Percentiles rank a stretch among this genome's conserved stretches.
Evolutionary conservation across 1,284 basidiomycete genomes (phyloP).

Genomic region (Pseudozyma hubeiensis): DNA sequence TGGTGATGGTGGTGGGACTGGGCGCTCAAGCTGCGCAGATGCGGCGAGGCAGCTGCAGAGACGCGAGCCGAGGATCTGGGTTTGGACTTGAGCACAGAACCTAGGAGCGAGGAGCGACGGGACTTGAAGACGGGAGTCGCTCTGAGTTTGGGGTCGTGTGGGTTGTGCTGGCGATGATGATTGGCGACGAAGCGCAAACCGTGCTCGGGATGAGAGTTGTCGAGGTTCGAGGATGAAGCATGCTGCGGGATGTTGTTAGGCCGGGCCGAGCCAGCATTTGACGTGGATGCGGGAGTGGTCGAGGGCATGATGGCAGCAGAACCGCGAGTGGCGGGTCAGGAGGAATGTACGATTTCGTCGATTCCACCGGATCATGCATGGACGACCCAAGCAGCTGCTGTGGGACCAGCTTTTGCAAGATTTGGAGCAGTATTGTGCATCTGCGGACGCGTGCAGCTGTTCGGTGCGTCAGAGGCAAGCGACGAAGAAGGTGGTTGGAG

Average conservation of each 20-base stretch:
- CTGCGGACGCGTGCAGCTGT: no score
- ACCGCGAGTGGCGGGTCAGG: no score
- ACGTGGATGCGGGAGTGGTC: background rate
- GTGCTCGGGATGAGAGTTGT: background rate
- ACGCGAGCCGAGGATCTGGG: slow-evolving; percentile 9
- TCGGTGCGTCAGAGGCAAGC: no score
- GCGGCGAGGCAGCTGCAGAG: background rate
- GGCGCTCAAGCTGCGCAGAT: slow-evolving; percentile 1
- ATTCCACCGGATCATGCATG: no score
- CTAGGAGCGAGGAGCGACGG: slow-evolving; percentile 37
- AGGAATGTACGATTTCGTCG: no score
- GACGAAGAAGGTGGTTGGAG: no score
- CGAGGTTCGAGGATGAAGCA: background rate
- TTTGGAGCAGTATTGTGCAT: no score
- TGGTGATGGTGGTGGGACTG: slow-evolving; percentile 8
- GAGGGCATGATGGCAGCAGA: no score
- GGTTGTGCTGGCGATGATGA: slow-evolving; percentile 50
- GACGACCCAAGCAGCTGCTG: no score
- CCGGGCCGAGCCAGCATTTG: background rate
- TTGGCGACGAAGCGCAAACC: slow-evolving; percentile 33
- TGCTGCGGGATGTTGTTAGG: no score
- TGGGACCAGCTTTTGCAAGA: no score
- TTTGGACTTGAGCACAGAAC: slow-evolving; percentile 34
- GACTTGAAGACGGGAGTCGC: slow-evolving; percentile 39
- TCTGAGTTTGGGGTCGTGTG: slow-evolving; percentile 38